Evolutionary conservation across 1,284 basidiomycete genomes (phyloP).

Genomic region (Sparassis latifolia): DNA sequence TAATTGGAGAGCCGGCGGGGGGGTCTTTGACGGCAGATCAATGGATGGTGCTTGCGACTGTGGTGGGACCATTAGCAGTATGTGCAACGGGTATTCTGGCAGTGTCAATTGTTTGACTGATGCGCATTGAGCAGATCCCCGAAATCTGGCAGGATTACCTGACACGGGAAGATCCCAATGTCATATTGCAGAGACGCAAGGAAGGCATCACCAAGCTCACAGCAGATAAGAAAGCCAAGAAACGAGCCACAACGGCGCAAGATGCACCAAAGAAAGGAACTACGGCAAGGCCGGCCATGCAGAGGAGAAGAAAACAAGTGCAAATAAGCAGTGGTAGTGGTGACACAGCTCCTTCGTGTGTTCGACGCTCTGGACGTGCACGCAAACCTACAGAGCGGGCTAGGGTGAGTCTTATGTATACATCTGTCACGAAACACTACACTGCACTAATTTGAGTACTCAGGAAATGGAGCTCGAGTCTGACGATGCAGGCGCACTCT

Average conservation of each 20-base stretch:
- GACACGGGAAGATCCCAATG: background rate
- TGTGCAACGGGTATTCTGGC: background rate
- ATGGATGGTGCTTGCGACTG: background rate
- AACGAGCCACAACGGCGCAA: background rate
- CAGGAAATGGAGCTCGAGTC: no score
- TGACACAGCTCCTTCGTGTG: no score
- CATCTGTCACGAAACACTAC: no score
- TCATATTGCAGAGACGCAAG: conserved; percentile 1
- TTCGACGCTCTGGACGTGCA: no score
- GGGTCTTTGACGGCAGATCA: background rate
- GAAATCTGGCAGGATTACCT: conserved; percentile 14
- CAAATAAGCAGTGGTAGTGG: background rate
- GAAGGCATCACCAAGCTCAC: background rate
- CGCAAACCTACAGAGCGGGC: no score
- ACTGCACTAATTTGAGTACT: no score
- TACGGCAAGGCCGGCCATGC: no score
- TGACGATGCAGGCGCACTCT: no score
- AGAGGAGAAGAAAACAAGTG: background rate
- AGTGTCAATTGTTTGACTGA: conserved; percentile 26
- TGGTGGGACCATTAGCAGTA: background rate
- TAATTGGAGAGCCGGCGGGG: background rate
- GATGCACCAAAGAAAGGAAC: background rate
- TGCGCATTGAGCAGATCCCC: conserved; percentile 23
- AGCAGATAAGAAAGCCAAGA: background rate
- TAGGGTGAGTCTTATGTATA: no score